Evolutionary conservation across 495 filamentous ascomycete species (phyloP).

Genomic region (Hypoxylon perforatum): DNA sequence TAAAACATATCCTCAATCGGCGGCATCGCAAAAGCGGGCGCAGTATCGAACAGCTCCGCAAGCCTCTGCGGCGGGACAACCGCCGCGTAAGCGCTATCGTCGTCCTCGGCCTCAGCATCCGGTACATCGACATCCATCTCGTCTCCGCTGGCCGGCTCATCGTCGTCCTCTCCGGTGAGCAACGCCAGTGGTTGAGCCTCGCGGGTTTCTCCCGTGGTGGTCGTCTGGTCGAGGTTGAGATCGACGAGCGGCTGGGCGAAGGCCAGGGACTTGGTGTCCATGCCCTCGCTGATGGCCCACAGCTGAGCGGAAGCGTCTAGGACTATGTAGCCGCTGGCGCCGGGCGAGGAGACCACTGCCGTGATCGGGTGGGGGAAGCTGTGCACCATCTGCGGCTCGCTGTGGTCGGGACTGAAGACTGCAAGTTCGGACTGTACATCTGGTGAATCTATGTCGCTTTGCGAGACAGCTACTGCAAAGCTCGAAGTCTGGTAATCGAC

Average conservation of each 20-base stretch:
- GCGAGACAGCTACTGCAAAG: constrained; percentile 68
- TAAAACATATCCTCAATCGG: constrained; percentile 82
- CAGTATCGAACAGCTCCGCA: constrained; percentile 77
- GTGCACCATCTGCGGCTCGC: constrained; percentile 60
- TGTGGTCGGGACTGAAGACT: constrained; percentile 63
- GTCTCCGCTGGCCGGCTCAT: constrained; percentile 60
- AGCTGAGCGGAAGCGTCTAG: constrained; percentile 69
- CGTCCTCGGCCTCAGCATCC: constrained; percentile 47
- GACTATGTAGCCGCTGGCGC: constrained; percentile 69
- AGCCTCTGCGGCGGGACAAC: constrained; percentile 74
- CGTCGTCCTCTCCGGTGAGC: constrained; percentile 55
- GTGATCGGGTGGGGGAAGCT: constrained; percentile 62
- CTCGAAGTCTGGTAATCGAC: constrained; percentile 65
- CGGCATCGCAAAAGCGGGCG: constrained; percentile 79
- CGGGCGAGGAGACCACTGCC: constrained; percentile 62
- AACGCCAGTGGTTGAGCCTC: constrained; percentile 30
- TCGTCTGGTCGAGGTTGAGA: constrained; percentile 54
- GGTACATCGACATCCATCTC: constrained; percentile 55
- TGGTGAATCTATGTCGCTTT: constrained; percentile 37
- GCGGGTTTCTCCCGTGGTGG: constrained; percentile 11
- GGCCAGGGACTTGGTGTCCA: constrained; percentile 55
- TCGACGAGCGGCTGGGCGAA: constrained; percentile 62
- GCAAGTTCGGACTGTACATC: constrained; percentile 60
- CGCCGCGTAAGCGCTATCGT: constrained; percentile 55
- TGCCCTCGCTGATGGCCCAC: constrained; percentile 62